Base-by-base conservation (phyloP, 768 basidiomycete genomes). In the Leucosporidium creatinivorum region DNA sequence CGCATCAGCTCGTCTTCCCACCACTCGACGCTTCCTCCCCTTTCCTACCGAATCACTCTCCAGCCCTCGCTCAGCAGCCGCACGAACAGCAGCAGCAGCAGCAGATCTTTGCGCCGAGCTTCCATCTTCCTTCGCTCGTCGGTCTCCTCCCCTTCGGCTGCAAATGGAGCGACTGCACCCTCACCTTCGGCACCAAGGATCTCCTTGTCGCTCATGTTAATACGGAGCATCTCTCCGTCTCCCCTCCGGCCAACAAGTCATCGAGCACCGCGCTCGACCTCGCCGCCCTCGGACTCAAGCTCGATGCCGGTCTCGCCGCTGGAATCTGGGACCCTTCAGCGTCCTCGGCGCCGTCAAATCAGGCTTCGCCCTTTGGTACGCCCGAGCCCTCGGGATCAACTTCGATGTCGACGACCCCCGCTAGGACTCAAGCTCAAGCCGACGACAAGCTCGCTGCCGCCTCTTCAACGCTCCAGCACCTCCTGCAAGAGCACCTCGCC, bases 191-290 rank as follows among this genome's bases (percentile, higher is more conserved):
- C 2, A 47, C 67, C 5, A 39, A 52, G 21, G 62, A 68, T 23
- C 56, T 59, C 13, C 67, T 68, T 28, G 62, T 39, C 17, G 9
- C 47, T 0, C 67, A 68, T 58, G 67, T 68, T 51, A 68, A 62
- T 28, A 31, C 59, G 8, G 49, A 55, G 19, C 67, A 68, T 30
- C 62, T 68, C 51, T n/a, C 51, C 21, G 19, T 58, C 21, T 4
- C 49, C 2, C 3, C 62, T 4, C 28, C 62, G 5, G 23, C 50
- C 21, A 3, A 9, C 50, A 51, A 51, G 23, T 9, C 50, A 9
- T 8, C 44, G 44, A 47, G 15, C 25, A 13, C 30, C 57, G 36
- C 57, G 13, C 57, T 18, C 62, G 28, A 51, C 26, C 12, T 21
- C 26, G 30, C 56, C 28, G 15, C 21, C 62, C 17, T 36, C 44